A percentile compares a stretch with the other conserved stretches of the same genome.
These are phyloP conservation scores for Fusarium solani-melongenae DNA, from an alignment of 2,329 filamentous ascomycete genomes.

Conservation along the genomic window DNA sequence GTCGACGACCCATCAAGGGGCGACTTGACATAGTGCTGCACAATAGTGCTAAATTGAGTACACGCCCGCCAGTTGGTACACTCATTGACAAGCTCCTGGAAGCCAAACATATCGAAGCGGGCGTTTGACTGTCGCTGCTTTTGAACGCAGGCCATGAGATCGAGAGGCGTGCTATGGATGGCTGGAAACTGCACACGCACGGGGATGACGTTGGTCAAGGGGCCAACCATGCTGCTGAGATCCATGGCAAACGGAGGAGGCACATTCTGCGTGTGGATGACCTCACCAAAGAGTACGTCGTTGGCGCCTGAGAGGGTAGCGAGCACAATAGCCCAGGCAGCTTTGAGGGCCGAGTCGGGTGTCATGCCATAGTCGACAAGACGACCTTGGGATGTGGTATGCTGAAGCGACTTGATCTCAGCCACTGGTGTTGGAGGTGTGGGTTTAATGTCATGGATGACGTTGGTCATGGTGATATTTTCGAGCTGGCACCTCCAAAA, in stretches of 20 bases:
- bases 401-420: slow-evolving; percentile 53
- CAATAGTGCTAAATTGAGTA: slow-evolving; percentile 64
- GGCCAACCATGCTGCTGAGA: slow-evolving; percentile 61
- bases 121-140: slow-evolving; percentile 60
- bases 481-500: slow-evolving; percentile 60
- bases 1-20: slow-evolving; percentile 51
- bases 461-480: slow-evolving; percentile 59
- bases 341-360: slow-evolving; percentile 65
- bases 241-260: slow-evolving; percentile 63
- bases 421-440: slow-evolving; percentile 47
- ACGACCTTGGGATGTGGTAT: slow-evolving; percentile 54
- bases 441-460: slow-evolving; percentile 56
- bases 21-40: slow-evolving; percentile 58
- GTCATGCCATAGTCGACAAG: slow-evolving; percentile 57
- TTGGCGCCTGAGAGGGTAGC: slow-evolving; percentile 59
- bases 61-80: slow-evolving; percentile 67
- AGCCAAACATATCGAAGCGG: slow-evolving; percentile 63
- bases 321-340: slow-evolving; percentile 67
- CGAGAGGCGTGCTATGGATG: slow-evolving; percentile 57
- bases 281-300: slow-evolving; percentile 68
- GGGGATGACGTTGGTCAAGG: slow-evolving; percentile 59
- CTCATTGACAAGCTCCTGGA: slow-evolving; percentile 61
- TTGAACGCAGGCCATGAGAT: slow-evolving; percentile 61
- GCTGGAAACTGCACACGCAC: slow-evolving; percentile 61
- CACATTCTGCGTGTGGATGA: slow-evolving; percentile 60